phyloP scores from a whole-genome alignment of 108 stramenopile species.

The Cylindrotheca closterium region DNA sequence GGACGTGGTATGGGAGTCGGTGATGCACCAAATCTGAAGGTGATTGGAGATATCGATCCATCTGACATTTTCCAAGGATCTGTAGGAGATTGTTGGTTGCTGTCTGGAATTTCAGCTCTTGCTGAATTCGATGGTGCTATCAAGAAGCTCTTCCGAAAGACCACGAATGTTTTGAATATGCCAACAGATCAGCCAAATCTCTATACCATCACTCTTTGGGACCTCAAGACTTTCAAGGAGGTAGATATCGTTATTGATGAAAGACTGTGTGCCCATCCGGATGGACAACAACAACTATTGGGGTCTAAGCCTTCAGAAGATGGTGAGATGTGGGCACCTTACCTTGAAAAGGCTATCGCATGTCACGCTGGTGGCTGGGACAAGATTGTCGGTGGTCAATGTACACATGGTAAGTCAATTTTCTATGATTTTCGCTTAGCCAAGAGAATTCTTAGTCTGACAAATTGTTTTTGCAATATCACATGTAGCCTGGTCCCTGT shows the following conservation, averaged over 20 bases:
- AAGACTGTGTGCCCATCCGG: slow-evolving; percentile 4
- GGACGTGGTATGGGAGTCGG: slow-evolving; percentile 35
- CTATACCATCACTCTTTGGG: slow-evolving; percentile 22
- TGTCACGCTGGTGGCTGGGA: slow-evolving; percentile 31
- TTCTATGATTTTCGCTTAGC: not conserved
- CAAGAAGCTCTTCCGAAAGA: slow-evolving; percentile 28
- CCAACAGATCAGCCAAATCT: slow-evolving; percentile 11
- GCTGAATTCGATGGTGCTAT: slow-evolving; percentile 33
- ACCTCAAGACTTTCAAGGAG: slow-evolving; percentile 22
- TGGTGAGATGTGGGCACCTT: slow-evolving; percentile 23
- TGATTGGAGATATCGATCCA: slow-evolving; percentile 43
- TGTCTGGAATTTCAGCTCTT: slow-evolving; percentile 18
- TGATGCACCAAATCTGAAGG: slow-evolving; percentile 31
- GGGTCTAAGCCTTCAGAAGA: slow-evolving; percentile 16
- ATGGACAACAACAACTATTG: slow-evolving; percentile 1
- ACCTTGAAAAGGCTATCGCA: slow-evolving; percentile 29
- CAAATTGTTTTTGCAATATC: not conserved
- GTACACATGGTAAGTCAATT: slow-evolving; percentile 21
- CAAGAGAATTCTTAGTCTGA: not conserved
- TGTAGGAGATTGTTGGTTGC: slow-evolving; percentile 33
- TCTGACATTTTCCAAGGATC: slow-evolving; percentile 36
- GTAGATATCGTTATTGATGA: slow-evolving; percentile 31
- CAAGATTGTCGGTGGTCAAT: slow-evolving; percentile 22
- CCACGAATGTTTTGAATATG: slow-evolving; percentile 9
- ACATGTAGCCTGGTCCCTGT: slow-evolving; percentile 12